A percentile compares a stretch with the other conserved stretches of the same genome.
Evolutionary conservation across 768 basidiomycete genomes (phyloP).

Genomic region (Wakefieldia striispora): DNA sequence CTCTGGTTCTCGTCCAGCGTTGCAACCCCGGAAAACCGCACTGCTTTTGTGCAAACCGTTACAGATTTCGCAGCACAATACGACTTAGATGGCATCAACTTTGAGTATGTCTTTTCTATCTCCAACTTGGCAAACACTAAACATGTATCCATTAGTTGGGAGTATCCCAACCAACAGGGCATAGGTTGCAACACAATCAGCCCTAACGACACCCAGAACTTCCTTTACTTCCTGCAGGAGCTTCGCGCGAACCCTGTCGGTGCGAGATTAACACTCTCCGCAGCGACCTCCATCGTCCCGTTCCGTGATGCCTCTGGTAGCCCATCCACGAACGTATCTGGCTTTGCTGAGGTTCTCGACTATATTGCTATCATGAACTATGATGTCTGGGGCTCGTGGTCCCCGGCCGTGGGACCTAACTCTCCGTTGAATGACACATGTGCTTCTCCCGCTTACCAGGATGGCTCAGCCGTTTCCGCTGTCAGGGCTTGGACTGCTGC

Average conservation of each 20-base stretch:
- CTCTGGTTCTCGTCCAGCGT: conserved; percentile 58
- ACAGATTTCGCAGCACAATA: conserved; percentile 46
- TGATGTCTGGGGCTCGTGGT: conserved; percentile 53
- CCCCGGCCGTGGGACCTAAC: conserved; percentile 63
- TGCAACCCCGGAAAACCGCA: conserved; percentile 52
- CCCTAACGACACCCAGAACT: conserved; percentile 64
- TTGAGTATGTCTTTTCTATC: conserved; percentile 7
- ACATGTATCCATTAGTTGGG: conserved; percentile 58
- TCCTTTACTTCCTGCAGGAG: conserved; percentile 66
- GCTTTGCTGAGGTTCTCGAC: conserved; percentile 64
- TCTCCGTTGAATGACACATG: conserved; percentile 79
- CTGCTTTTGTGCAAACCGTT: conserved; percentile 56
- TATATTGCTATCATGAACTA: conserved; percentile 65
- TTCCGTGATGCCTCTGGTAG: conserved; percentile 57
- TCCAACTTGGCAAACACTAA: background rate
- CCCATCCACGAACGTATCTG: conserved; percentile 67
- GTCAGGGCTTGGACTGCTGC: conserved; percentile 69
- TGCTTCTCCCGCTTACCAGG: conserved; percentile 51
- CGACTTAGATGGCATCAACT: conserved; percentile 50
- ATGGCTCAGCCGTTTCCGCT: conserved; percentile 73
- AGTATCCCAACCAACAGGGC: conserved; percentile 69
- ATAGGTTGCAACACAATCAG: conserved; percentile 63
- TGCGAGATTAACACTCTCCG: conserved; percentile 59
- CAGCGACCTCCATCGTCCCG: conserved; percentile 62
- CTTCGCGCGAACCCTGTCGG: conserved; percentile 40